Evolutionary conservation across 2,329 filamentous ascomycete species (phyloP).

Genomic region (Colletotrichum plurivorum): DNA sequence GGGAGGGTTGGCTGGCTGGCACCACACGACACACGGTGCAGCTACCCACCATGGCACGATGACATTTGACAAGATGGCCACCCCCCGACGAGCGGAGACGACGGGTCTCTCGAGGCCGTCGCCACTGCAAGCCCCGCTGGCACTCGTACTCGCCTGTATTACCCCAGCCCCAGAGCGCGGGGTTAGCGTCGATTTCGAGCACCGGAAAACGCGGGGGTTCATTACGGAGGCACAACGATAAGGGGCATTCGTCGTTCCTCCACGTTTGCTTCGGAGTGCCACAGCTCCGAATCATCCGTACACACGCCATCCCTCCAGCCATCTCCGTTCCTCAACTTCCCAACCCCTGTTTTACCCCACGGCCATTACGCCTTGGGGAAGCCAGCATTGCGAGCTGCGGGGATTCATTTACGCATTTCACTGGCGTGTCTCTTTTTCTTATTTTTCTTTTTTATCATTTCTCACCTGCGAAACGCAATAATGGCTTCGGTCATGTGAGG

Average conservation of each 20-base stretch:
- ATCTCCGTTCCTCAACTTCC: neutral
- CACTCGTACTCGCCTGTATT: constrained; percentile 32
- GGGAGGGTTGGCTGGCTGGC: neutral
- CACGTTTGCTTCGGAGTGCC: constrained; percentile 5
- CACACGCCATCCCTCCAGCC: constrained; percentile 3
- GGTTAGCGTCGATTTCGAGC: constrained; percentile 37
- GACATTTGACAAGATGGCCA: too few relatives aligned
- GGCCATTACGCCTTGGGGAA: constrained; percentile 10
- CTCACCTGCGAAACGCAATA: constrained; percentile 12
- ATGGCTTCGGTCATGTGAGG: constrained; percentile 33
- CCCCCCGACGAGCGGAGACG: neutral
- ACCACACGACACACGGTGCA: constrained; percentile 12
- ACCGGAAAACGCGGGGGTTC: constrained; percentile 32
- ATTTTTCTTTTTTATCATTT: too few relatives aligned
- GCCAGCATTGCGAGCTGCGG: constrained; percentile 15
- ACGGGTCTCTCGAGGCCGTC: constrained; percentile 4
- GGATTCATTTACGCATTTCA: constrained; percentile 27
- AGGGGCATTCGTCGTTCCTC: constrained; percentile 7
- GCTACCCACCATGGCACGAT: constrained; percentile 15
- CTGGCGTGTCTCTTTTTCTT: neutral
- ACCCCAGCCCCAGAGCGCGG: constrained; percentile 29
- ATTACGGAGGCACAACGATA: constrained; percentile 18
- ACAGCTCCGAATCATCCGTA: constrained; percentile 27
- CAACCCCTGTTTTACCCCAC: constrained; percentile 18
- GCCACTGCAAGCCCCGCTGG: constrained; percentile 18